phyloP scores from a whole-genome alignment of 1,284 basidiomycete genomes.

The Erythrobasidium hasegawianum region DNA sequence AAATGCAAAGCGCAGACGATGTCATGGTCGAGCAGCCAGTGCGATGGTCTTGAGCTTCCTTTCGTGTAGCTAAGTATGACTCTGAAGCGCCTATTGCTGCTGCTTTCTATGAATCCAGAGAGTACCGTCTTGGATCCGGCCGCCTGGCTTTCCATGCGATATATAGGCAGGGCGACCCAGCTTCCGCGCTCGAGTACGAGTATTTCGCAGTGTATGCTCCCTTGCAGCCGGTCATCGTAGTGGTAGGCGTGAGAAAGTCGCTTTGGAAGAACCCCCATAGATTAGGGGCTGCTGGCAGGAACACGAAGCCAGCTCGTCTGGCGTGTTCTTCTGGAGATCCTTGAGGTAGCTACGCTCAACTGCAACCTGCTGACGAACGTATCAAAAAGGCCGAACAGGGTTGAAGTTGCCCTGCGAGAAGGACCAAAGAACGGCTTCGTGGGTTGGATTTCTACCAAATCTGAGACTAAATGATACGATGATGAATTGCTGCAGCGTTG shows the following conservation, averaged over 20 bases:
- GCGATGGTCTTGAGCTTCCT: neutral
- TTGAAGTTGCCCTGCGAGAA: too few relatives aligned
- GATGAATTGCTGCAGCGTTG: too few relatives aligned
- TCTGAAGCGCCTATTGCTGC: slow-evolving; percentile 16
- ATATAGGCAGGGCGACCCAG: slow-evolving; percentile 20
- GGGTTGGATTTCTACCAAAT: too few relatives aligned
- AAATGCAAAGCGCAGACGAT: slow-evolving; percentile 9
- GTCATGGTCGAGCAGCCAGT: slow-evolving; percentile 8
- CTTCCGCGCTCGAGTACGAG: slow-evolving; percentile 19
- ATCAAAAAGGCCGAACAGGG: too few relatives aligned
- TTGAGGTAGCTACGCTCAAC: too few relatives aligned
- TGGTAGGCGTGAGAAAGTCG: slow-evolving; percentile 9
- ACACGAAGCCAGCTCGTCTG: too few relatives aligned
- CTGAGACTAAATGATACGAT: too few relatives aligned
- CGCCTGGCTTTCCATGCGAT: slow-evolving; percentile 4
- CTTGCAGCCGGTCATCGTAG: slow-evolving; percentile 8
- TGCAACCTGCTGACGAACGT: too few relatives aligned
- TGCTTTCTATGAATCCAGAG: slow-evolving; percentile 22
- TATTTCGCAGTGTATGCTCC: slow-evolving; percentile 14
- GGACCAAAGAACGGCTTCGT: too few relatives aligned
- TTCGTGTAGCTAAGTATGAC: slow-evolving; percentile 10
- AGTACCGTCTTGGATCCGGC: neutral
- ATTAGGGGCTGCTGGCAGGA: too few relatives aligned
- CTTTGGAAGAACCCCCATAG: too few relatives aligned
- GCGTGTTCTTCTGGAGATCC: too few relatives aligned